A percentile compares a stretch with the other conserved stretches of the same genome.
These are phyloP conservation scores for Sesbania bispinosa DNA, from an alignment of 306 rosid species.

Conservation along the genomic window DNA sequence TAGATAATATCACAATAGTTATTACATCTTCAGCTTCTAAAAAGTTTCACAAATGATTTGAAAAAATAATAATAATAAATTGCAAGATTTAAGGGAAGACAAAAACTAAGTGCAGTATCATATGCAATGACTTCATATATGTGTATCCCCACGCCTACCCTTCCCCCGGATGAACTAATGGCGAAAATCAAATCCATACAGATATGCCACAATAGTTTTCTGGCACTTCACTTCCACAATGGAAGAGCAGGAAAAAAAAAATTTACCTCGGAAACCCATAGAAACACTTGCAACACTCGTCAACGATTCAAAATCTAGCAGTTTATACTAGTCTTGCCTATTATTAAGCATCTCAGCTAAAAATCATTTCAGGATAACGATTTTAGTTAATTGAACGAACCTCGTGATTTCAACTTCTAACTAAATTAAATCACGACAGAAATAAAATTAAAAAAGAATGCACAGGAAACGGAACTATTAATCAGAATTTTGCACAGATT, in stretches of 20 bases:
- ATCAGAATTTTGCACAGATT: not conserved
- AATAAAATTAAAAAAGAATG: not conserved
- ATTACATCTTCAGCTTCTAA: not conserved
- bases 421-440: not conserved
- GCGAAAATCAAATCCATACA: not conserved
- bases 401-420: slow-evolving; percentile 7
- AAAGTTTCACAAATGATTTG: not conserved
- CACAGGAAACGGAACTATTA: not conserved
- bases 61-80: no score
- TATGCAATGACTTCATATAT: not conserved
- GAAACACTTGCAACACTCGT: not conserved
- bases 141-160: not conserved
- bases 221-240: no score
- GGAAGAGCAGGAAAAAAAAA: no score
- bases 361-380: slow-evolving; percentile 3
- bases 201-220: not conserved
- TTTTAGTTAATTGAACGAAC: no score
- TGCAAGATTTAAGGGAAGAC: not conserved
- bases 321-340: not conserved
- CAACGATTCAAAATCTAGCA: not conserved
- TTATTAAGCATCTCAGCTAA: not conserved
- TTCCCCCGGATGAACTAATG: not conserved
- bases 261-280: not conserved
- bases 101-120: not conserved
- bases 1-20: not conserved